phyloP scores from a whole-genome alignment of 192 early-diverging fungal genomes.

The Gryganskiella cystojenkinii region DNA sequence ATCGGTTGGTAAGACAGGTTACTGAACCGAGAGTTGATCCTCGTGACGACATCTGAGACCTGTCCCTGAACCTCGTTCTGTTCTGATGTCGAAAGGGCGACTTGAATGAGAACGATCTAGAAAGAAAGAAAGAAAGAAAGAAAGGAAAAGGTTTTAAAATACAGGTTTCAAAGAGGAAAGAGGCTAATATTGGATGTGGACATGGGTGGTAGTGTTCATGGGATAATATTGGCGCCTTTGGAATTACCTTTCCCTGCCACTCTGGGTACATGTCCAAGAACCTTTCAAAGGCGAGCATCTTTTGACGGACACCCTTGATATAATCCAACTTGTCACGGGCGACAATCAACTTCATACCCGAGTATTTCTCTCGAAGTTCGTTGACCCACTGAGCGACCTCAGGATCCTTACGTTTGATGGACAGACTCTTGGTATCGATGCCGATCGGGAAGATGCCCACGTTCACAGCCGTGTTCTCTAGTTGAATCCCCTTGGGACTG shows the following conservation, averaged over 20 bases:
- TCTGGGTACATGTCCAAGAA: slow-evolving; percentile 91
- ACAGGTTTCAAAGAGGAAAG: neutral
- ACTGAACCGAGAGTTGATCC: slow-evolving; percentile 93
- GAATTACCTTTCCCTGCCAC: slow-evolving; percentile 79
- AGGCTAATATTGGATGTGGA: neutral
- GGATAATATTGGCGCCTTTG: neutral
- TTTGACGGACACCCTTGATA: slow-evolving; percentile 96
- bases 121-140: neutral
- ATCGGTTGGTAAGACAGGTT: slow-evolving; percentile 92
- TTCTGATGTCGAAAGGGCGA: slow-evolving; percentile 91
- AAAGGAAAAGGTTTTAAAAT: neutral
- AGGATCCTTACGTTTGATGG: slow-evolving; percentile 75
- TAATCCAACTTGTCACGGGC: slow-evolving; percentile 97
- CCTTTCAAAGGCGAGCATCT: slow-evolving; percentile 91
- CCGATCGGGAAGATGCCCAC: slow-evolving; percentile 97
- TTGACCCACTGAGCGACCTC: slow-evolving; percentile 82
- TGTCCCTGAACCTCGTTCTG: slow-evolving; percentile 90
- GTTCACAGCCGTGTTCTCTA: slow-evolving; percentile 81
- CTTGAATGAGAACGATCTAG: slow-evolving; percentile 92
- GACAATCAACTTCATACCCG: slow-evolving; percentile 93
- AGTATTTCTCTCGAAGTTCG: slow-evolving; percentile 85
- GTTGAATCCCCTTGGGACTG: slow-evolving; percentile 85
- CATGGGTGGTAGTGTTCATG: neutral
- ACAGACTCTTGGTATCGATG: slow-evolving; percentile 83
- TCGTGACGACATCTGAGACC: slow-evolving; percentile 89